Evolutionary conservation across 768 basidiomycete genomes (phyloP), one percentile per base, ranked within the genome.

Genomic region (Tylopilus balloui): DNA sequence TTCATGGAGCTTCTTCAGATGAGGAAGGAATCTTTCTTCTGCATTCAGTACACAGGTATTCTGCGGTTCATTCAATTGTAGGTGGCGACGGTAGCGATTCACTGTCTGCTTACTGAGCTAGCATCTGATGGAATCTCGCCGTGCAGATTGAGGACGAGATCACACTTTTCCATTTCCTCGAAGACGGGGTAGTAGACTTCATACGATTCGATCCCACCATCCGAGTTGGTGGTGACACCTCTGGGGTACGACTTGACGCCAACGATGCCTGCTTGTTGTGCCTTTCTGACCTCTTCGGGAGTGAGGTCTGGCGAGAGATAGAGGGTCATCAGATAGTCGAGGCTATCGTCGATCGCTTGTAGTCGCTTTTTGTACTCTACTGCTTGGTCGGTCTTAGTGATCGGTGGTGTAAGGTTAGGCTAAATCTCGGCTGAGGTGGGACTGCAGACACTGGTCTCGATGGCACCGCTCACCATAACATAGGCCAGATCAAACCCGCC

Each of bases 161-260:
- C 89, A 23, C 82, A 85, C 61, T 89, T 83, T 71, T 97, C 83
- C 94, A 98, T 97, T 31, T 84, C 88, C 59, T 82, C 83, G 64
- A 99, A 98, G 27, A 96, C 80, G 17, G 88, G 86, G 68, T 97
- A 96, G 65, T 95, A 99, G 1, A 79, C 76, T 58, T 89, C 88
- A 59, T 98, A 98, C 13, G 91, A 91, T 66, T 98, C 95, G 56
- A 98, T 95, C 7, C 96, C 96, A 28, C 89, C 84, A 50, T 93
- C 91, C 12, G 91, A 94, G 67, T 97, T 95, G 29, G 96, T 99
- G 20, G 96, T 99, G 4, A 99, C 95, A 10, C 96, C 96, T 52
- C 90, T 78, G 41, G 96, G 96, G 67, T 99, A 99, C 14, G 90
- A 93, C 70, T 99, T 98, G 58, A 99, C 91, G 34, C 95, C 80